Conservation (phyloP, 2,329 filamentous ascomycete genomes). For the Trichophyton simii region DNA sequence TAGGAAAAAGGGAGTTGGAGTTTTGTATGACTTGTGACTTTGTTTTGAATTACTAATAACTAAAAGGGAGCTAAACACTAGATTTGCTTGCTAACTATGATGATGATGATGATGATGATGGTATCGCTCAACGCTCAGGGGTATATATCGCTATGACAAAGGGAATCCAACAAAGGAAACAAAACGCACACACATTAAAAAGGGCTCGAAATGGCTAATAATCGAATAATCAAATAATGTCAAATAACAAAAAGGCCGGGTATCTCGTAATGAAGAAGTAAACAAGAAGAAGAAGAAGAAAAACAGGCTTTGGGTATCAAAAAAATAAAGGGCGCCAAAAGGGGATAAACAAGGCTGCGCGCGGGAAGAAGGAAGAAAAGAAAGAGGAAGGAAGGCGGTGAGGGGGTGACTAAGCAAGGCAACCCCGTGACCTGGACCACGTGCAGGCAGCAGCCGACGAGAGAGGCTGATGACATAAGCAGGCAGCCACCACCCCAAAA, state of each 20-base stretch:
- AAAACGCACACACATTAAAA: not conserved
- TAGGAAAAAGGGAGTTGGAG: not conserved
- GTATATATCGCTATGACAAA: not conserved
- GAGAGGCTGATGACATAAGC: not conserved
- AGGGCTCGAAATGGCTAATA: no score
- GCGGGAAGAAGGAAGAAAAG: not conserved
- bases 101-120: not conserved
- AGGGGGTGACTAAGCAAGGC: not conserved
- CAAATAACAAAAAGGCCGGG: not conserved
- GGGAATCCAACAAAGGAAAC: not conserved
- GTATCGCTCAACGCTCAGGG: constrained; percentile 1
- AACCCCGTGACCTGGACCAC: not conserved
- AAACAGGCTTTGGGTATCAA: constrained; percentile 2
- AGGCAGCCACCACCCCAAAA: not conserved
- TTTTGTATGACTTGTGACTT: not conserved
- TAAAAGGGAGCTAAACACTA: not conserved
- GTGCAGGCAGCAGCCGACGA: not conserved
- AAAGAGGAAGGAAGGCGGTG: not conserved
- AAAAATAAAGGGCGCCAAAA: not conserved
- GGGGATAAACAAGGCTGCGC: not conserved
- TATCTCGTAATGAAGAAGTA: not conserved
- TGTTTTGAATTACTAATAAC: not conserved
- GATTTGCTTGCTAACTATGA: not conserved
- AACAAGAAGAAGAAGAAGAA: not conserved
- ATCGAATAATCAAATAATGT: no score